Base-by-base conservation (phyloP, 192 early-diverging fungal species). In the Mortierella antarctica region DNA sequence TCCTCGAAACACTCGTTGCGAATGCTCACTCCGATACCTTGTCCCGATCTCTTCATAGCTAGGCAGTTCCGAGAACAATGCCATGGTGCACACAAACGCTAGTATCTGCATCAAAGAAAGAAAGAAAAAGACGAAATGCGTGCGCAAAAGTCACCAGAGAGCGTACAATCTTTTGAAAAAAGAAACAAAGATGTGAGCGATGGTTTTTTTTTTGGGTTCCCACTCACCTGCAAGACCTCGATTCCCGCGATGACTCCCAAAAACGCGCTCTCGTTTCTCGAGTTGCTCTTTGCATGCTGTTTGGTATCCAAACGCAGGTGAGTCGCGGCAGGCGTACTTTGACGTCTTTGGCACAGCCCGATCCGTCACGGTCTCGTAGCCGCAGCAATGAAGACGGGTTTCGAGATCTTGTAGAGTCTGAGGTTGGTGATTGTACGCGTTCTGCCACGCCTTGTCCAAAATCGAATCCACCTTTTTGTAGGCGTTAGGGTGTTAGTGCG, bases 301-400 rank as follows among this genome's bases (percentile, higher is more conserved):
- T 2, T 17, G 20, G 55, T 71, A 79, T 8, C 75, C 75, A 59
- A 71, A 79, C 15, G 75, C 62, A 20, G 68, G 68, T 31, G 75
- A 79, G 2, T 55, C 18, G 2, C 51, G 51, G 23, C 75, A 79
- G 1, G 73, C 65, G 11, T 59, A 6, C 39, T 50, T 52, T 8
- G 59, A 62, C 6, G 55, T 14, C 63, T 66, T 71, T 14, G 75
- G 75, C 7, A 79, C 46, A 21, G 75, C 68, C 1, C 75, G 62
- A 54, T 79, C 75, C 0, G 18, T 62, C n/a, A 71, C 39, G 11
- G 62, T 49, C 6, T 50, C 46, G 45, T 41, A 79, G 11, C 75
- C 75, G 49, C 75, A 79, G 23, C 75, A 79, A 5, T 51, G 55
- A 23, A 79, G 52, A 18, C 57, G 57, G 9, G 63, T 71, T 23